phyloP scores from a whole-genome alignment of 352 stramenopile genomes.

The Phytophthora melonis region DNA sequence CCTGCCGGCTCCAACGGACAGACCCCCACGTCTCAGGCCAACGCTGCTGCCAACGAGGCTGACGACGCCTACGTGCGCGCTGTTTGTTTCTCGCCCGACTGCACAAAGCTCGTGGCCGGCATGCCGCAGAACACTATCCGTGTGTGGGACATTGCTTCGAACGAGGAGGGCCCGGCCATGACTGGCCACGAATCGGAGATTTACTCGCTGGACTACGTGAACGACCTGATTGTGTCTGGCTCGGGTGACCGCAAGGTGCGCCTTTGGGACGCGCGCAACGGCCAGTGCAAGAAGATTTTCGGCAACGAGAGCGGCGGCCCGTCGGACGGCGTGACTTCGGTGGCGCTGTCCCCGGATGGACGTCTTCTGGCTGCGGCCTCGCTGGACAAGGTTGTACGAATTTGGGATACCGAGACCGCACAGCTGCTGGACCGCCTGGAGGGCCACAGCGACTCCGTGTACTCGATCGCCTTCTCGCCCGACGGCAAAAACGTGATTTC shows the following conservation, averaged over 20 bases:
- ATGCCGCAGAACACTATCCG: slow-evolving; percentile 92
- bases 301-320: slow-evolving; percentile 82
- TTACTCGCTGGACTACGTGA: slow-evolving; percentile 89
- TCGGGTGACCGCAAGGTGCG: slow-evolving; percentile 86
- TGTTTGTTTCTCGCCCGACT: slow-evolving; percentile 88
- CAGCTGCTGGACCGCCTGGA: slow-evolving; percentile 86
- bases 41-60: slow-evolving; percentile 63
- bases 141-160: slow-evolving; percentile 88
- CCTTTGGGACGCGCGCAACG: slow-evolving; percentile 83
- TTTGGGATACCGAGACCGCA: slow-evolving; percentile 87
- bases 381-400: slow-evolving; percentile 87
- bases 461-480: slow-evolving; percentile 89
- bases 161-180: slow-evolving; percentile 85
- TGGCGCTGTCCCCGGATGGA: slow-evolving; percentile 82
- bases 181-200: slow-evolving; percentile 89
- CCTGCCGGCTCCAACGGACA: slow-evolving; percentile 58
- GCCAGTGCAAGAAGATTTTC: slow-evolving; percentile 88
- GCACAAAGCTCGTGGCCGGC: slow-evolving; percentile 85
- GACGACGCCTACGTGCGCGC: slow-evolving; percentile 87
- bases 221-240: slow-evolving; percentile 89
- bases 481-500: slow-evolving; percentile 91
- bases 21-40: slow-evolving; percentile 51
- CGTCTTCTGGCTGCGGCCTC: slow-evolving; percentile 80
- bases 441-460: slow-evolving; percentile 88
- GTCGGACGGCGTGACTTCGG: slow-evolving; percentile 84